Conservation (phyloP, 768 basidiomycete genomes). For the Pholiota molesta region DNA sequence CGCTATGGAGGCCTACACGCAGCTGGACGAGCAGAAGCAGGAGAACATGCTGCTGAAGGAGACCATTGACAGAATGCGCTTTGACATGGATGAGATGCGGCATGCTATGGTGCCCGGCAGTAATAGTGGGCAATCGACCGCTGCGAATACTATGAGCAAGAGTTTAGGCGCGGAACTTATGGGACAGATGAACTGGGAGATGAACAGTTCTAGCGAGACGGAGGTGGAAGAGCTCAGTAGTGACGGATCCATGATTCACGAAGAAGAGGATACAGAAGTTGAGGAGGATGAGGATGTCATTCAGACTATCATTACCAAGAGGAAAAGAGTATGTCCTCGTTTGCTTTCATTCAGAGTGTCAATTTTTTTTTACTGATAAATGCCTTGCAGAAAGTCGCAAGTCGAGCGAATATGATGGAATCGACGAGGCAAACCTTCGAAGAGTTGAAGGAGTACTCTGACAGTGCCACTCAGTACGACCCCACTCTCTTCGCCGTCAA, state of each 20-base stretch:
- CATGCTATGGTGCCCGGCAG: conserved; percentile 40
- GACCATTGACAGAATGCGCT: conserved; percentile 93
- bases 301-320: conserved; percentile 88
- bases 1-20: conserved; percentile 72
- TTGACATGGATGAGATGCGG: conserved; percentile 92
- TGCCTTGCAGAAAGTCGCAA: conserved; percentile 61
- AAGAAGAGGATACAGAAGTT: conserved; percentile 47
- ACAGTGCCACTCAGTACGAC: conserved; percentile 75
- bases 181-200: conserved; percentile 58
- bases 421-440: conserved; percentile 49
- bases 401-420: conserved; percentile 56
- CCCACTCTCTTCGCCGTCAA: conserved; percentile 50
- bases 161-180: conserved; percentile 75
- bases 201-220: conserved; percentile 38
- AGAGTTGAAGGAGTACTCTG: conserved; percentile 76
- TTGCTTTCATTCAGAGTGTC: conserved; percentile 12
- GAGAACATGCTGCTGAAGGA: conserved; percentile 93
- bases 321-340: conserved; percentile 59
- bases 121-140: conserved; percentile 51
- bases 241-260: conserved; percentile 33
- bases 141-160: conserved; percentile 64
- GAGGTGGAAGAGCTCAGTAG: conserved; percentile 25
- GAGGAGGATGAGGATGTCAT: conserved; percentile 74
- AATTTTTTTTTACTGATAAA: conserved; percentile 7
- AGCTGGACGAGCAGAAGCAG: conserved; percentile 91